Base-by-base conservation (phyloP, 2,329 filamentous ascomycete genomes). In the Scopulariopsis brevicaulis region DNA sequence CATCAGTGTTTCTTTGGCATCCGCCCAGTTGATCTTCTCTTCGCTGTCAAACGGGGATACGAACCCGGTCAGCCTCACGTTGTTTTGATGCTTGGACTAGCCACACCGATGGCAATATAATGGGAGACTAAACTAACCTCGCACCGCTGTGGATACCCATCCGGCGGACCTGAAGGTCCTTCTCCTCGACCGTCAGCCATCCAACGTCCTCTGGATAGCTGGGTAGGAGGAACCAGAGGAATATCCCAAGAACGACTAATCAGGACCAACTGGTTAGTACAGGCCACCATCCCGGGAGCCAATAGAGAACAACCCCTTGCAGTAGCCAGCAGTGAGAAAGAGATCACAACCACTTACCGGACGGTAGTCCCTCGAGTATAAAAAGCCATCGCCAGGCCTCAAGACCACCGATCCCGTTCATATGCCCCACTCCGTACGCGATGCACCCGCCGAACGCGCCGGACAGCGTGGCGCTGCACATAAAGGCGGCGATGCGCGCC, bases 381-480 rank as follows among this genome's bases (percentile, higher is more conserved):
- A 89, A 89, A 25, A 89, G 77, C 79, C 80, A 79, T 25, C 71
- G 70, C 73, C 74, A 79, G 8, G 73, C 75, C 14, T 68, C 64
- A 37, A 70, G 64, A 2, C 74, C 74, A 11, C 76, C 77, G 8
- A 79, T 66, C 1, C 79, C 78, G 55, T 77, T 69, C 78, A 85
- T 83, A 25, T 78, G 70, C 1, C 73, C 74, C 59, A 85, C 84
- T 0, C 77, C 81, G 2, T 80, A 46, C 5, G 40, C 40, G 40
- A 46, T 80, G 5, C 53, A 71, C 8, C 82, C 82, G 65, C 81
- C 82, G 61, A 85, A 85, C 0, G 80, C 85, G 0, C 86, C 86
- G 0, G 84, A 82, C 0, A 88, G 71, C 0, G 86, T 84, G 1
- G 86, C 85, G 0, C 84, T 84, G 1, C 82, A 85, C 70, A 89